Base-by-base conservation (phyloP, 495 filamentous ascomycete species). In the Lasiosphaeriaceae sp. region DNA sequence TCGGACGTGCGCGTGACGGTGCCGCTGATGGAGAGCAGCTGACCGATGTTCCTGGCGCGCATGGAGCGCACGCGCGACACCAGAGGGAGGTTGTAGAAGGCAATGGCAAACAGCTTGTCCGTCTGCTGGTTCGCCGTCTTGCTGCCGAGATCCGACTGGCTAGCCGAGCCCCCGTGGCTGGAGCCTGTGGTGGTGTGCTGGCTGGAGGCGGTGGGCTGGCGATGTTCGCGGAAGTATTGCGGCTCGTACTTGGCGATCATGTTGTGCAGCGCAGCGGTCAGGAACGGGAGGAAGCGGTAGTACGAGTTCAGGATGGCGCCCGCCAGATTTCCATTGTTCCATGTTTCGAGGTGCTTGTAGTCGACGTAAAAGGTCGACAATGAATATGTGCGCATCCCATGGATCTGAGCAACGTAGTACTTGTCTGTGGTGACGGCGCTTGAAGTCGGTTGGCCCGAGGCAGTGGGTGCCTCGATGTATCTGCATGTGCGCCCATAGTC, bases 361-460 rank as follows among this genome's bases (percentile, higher is more conserved):
- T 99, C 95, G 65, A 99, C 89, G 69, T 97, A 99, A 41, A 97
- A 85, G 5, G 94, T 99, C 1, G 92, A 97, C n/a, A 96, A 80
- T 57, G 87, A 83, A 70, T 90, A 92, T 54, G 84, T 86, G 20
- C 82, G 79, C 81, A 99, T 85, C 54, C 90, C 90, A 64, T 96
- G 88, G 55, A 99, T 94, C 68, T 96, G 95, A 17, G 90, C 90
- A 62, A 99, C 82, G 72, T 99, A 99, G 77, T 97, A 97, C 68
- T 90, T 94, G 70, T 96, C 88, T 20, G 88, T 94, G 21, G 85
- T 86, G 20, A 83, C 71, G 26, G 85, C 85, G 64, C 86, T 89
- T 21, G 91, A 92, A 0, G 85, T 80, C 1, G 88, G 89, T 11
- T 87, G 85, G 12, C 80, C 84, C 11, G 90, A 92, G 5, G 85